Percentiles rank a stretch among this genome's conserved stretches.
These are phyloP conservation scores for Vitis hybrid DNA, from an alignment of 177 flowering plant genomes.

Conservation along the genomic window DNA sequence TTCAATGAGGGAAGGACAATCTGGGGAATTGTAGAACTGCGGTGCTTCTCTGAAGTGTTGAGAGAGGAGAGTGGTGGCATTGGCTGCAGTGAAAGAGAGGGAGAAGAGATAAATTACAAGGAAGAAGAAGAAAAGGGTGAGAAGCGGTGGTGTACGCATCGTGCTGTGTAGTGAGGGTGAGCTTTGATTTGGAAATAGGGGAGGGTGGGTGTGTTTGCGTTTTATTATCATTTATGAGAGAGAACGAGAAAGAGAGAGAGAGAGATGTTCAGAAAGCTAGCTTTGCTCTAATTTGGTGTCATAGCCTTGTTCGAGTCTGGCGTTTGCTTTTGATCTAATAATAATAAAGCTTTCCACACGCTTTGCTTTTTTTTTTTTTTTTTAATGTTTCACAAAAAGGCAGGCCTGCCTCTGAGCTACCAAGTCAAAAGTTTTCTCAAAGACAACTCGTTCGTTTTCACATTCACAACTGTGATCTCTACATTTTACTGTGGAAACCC, in stretches of 20 bases:
- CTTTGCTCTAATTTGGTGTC: neutral
- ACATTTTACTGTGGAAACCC: too few relatives aligned
- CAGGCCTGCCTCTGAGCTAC: too few relatives aligned
- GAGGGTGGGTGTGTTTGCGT: neutral
- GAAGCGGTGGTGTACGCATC: constrained; percentile 7
- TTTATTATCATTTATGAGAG: neutral
- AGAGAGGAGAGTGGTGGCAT: neutral
- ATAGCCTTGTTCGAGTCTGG: neutral
- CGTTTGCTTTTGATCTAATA: too few relatives aligned
- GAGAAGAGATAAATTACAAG: constrained; percentile 7
- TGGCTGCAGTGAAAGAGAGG: constrained; percentile 4
- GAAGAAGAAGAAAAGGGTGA: constrained; percentile 8
- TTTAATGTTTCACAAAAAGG: too few relatives aligned
- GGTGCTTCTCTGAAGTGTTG: constrained; percentile 75
- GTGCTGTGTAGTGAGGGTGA: neutral
- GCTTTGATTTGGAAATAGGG: neutral
- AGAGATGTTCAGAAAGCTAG: neutral
- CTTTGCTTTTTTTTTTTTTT: too few relatives aligned
- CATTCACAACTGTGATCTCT: too few relatives aligned
- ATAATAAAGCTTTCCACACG: too few relatives aligned
- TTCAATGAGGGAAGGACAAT: constrained; percentile 40
- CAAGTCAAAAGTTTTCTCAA: too few relatives aligned
- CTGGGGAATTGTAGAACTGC: constrained; percentile 73
- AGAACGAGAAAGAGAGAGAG: neutral
- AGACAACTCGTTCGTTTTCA: too few relatives aligned